These are phyloP conservation scores for Yamadazyma endophytica DNA, from an alignment of 805 yeast species.

Conservation along the genomic window DNA sequence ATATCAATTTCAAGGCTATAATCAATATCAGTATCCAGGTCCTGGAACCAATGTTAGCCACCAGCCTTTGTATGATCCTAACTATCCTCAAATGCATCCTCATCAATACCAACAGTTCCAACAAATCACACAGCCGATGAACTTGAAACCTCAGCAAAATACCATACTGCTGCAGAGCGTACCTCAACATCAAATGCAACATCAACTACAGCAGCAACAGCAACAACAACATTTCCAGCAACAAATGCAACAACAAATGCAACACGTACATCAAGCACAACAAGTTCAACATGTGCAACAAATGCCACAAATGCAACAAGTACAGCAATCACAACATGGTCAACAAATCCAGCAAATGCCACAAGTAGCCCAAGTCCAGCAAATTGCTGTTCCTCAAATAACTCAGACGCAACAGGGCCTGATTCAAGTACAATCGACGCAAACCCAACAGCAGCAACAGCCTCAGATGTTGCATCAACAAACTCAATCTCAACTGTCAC, in stretches of 20 bases:
- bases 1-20: too few relatives aligned
- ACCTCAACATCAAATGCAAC: slow-evolving; percentile 7
- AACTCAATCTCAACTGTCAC: slow-evolving; percentile 1
- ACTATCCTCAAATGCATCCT: slow-evolving; percentile 10
- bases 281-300: slow-evolving; percentile 9
- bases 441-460: not conserved
- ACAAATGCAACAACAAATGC: slow-evolving; percentile 12
- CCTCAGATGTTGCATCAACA: slow-evolving; percentile 2
- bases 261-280: slow-evolving; percentile 9
- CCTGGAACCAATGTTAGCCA: not conserved
- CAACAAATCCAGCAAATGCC: slow-evolving; percentile 4
- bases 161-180: slow-evolving; percentile 5
- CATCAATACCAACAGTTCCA: slow-evolving; percentile 16
- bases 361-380: not conserved
- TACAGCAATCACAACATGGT: slow-evolving; percentile 5
- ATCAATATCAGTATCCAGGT: slow-evolving; percentile 5
- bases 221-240: slow-evolving; percentile 7
- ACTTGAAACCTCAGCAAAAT: slow-evolving; percentile 4
- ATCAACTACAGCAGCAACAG: slow-evolving; percentile 7
- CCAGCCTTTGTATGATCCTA: too few relatives aligned
- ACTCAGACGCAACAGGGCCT: too few relatives aligned
- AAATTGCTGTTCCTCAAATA: too few relatives aligned
- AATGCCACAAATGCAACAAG: slow-evolving; percentile 8
- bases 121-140: slow-evolving; percentile 13
- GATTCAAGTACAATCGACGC: slow-evolving; percentile 1